A percentile compares a stretch with the other conserved stretches of the same genome.
phyloP scores from a whole-genome alignment of 352 stramenopile genomes.

The Phytopythium aichiense region DNA sequence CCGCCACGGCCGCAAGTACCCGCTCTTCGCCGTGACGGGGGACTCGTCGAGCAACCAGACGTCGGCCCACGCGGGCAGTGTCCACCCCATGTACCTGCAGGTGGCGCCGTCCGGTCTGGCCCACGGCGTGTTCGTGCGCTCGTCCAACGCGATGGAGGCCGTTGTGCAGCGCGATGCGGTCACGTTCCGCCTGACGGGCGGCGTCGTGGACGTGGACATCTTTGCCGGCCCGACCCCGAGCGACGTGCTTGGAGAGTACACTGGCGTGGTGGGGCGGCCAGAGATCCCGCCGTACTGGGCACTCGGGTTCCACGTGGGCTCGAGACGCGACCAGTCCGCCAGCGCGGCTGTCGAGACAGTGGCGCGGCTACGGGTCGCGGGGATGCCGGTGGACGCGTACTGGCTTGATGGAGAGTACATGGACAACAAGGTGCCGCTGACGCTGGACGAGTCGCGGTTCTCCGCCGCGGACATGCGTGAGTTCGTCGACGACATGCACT shows the following conservation, averaged over 20 bases:
- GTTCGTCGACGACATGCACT: slow-evolving; percentile 80
- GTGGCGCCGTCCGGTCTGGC: slow-evolving; percentile 34
- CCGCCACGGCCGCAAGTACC: slow-evolving; percentile 51
- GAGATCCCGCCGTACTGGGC: slow-evolving; percentile 83
- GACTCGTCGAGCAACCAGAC: slow-evolving; percentile 20
- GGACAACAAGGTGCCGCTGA: slow-evolving; percentile 45
- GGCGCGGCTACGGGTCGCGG: slow-evolving; percentile 24
- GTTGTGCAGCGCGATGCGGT: slow-evolving; percentile 53
- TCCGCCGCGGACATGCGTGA: slow-evolving; percentile 24
- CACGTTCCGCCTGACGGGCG: slow-evolving; percentile 76
- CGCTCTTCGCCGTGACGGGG: slow-evolving; percentile 47
- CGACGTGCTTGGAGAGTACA: slow-evolving; percentile 74
- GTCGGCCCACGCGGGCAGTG: slow-evolving; percentile 13
- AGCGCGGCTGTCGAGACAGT: slow-evolving; percentile 32
- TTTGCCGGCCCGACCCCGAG: slow-evolving; percentile 56
- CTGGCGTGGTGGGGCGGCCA: slow-evolving; percentile 62
- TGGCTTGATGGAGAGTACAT: slow-evolving; percentile 78
- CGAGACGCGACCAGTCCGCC: slow-evolving; percentile 21
- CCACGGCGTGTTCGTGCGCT: slow-evolving; percentile 76
- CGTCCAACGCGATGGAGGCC: slow-evolving; percentile 87
- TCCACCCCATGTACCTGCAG: slow-evolving; percentile 80
- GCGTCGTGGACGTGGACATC: slow-evolving; percentile 79
- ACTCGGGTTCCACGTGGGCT: slow-evolving; percentile 79
- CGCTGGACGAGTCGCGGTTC: slow-evolving; percentile 59
- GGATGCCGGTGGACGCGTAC: slow-evolving; percentile 71